Conservation (phyloP, 2,329 filamentous ascomycete genomes). For the Fusarium paranaense region DNA sequence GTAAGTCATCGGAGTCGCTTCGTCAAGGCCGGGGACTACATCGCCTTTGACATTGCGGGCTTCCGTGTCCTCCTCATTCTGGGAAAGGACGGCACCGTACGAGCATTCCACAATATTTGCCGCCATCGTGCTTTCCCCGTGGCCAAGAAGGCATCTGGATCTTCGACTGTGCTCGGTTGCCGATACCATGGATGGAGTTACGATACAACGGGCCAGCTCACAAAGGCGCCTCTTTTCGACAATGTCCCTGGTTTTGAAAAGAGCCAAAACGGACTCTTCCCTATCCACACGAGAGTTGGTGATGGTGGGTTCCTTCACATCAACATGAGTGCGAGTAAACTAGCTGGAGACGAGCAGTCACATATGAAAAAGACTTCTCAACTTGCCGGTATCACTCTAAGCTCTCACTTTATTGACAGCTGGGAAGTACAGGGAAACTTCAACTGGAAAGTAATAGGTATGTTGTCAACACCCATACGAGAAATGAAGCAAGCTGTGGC, state of each 20-base stretch:
- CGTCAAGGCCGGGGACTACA: constrained; percentile 50
- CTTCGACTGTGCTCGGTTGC: constrained; percentile 54
- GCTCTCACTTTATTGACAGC: not conserved
- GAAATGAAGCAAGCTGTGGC: not conserved
- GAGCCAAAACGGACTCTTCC: not conserved
- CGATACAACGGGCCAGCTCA: constrained; percentile 54
- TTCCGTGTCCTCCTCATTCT: constrained; percentile 54
- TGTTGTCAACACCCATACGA: not conserved
- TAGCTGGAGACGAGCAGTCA: not conserved
- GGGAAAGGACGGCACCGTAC: constrained; percentile 40
- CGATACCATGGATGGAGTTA: constrained; percentile 62
- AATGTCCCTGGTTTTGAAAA: not conserved
- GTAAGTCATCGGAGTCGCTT: constrained; percentile 51
- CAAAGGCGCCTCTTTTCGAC: constrained; percentile 54
- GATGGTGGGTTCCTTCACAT: not conserved
- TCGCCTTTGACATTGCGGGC: constrained; percentile 49
- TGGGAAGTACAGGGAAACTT: not conserved
- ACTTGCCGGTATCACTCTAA: not conserved
- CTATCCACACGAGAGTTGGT: not conserved
- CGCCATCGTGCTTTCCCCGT: constrained; percentile 58
- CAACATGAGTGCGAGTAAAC: not conserved
- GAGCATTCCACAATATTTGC: constrained; percentile 58
- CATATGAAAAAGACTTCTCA: not conserved
- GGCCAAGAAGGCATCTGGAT: constrained; percentile 51
- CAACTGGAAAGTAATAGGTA: not conserved